Conservation (phyloP, 2,329 filamentous ascomycete genomes). For the Pseudopithomyces chartarum region DNA sequence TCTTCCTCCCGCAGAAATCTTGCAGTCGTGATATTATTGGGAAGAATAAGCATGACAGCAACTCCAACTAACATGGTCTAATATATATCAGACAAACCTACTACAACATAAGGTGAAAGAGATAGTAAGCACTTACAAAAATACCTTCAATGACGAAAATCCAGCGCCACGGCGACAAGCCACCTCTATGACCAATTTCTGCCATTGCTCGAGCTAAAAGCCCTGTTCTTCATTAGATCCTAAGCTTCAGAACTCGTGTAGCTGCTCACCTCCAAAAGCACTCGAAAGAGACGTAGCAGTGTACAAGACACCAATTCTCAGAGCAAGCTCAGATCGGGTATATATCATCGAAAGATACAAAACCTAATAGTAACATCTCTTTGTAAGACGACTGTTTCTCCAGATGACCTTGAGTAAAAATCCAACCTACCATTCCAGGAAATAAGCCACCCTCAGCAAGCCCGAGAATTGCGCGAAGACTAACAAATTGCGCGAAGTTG, state of each 20-base stretch:
- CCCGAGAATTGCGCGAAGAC: constrained; percentile 66
- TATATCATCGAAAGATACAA: constrained; percentile 69
- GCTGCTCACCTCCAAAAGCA: constrained; percentile 67
- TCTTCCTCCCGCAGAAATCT: neutral
- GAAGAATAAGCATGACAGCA: neutral
- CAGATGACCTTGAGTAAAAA: constrained; percentile 1
- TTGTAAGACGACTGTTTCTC: neutral
- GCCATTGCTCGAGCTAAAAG: neutral
- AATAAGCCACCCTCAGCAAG: constrained; percentile 67
- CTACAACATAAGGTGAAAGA: neutral
- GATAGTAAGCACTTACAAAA: neutral
- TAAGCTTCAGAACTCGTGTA: constrained; percentile 56
- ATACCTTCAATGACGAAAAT: constrained; percentile 43
- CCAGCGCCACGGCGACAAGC: constrained; percentile 64
- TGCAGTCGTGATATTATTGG: neutral
- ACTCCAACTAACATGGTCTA: neutral
- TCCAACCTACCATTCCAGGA: constrained; percentile 62
- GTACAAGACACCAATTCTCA: constrained; percentile 71
- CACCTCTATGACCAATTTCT: constrained; percentile 45
- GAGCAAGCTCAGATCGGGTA: constrained; percentile 61
- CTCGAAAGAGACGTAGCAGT: constrained; percentile 68
- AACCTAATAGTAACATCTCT: neutral
- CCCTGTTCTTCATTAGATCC: neutral
- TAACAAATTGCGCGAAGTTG: constrained; percentile 61
- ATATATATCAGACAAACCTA: neutral